Base-by-base conservation (phyloP, 202 grass and related monocot species). In the Schoenoplectus triqueter region DNA sequence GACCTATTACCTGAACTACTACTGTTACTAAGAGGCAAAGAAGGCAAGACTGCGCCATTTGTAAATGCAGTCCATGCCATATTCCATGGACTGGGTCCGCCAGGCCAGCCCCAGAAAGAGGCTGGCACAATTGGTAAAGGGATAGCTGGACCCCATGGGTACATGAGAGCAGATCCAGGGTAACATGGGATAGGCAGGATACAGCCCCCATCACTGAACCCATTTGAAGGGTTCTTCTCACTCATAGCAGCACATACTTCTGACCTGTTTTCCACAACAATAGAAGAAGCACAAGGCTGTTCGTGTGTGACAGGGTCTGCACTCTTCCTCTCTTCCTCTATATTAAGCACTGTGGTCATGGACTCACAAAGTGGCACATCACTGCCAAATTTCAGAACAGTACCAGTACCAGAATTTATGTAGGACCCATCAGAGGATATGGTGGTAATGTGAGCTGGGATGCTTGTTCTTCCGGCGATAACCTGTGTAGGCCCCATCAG, bases 371-470 rank as follows among this genome's bases (percentile, higher is more conserved):
- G 88, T 72, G 91, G 92, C 13, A 88, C 90, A 84, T 95, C 91
- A 56, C 82, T 82, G 40, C 91, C 96, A 90, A 94, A 98, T 86
- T 95, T 93, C 41, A 95, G 90, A 66, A 85, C 79, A 13, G 73
- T 80, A 72, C 85, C 86, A 21, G 85, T 92, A 82, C 84, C 82
- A 63, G 66, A 76, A 66, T 42, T 5, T 46, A 83, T 31, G 31
- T 31, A 31, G 31, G 31, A 31, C 31, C 31, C 31, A 31, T 31
- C 31, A 31, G 31, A 31, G 31, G 59, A 87, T 85, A 51, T 90
- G 84, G 13, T 52, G 87, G 84, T 78, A 89, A 14, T 91, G 83
- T 73, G 81, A 79, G 42, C 49, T 5, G 0, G 89, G 82, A 70
- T 89, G 73, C 69, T 95, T 98, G 71, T 87, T 94, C 78, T 85